Percentiles rank a stretch among this genome's conserved stretches.
Evolutionary conservation across 2,329 filamentous ascomycete species (phyloP).

Genomic region (Rhinocladiella mackenziei): DNA sequence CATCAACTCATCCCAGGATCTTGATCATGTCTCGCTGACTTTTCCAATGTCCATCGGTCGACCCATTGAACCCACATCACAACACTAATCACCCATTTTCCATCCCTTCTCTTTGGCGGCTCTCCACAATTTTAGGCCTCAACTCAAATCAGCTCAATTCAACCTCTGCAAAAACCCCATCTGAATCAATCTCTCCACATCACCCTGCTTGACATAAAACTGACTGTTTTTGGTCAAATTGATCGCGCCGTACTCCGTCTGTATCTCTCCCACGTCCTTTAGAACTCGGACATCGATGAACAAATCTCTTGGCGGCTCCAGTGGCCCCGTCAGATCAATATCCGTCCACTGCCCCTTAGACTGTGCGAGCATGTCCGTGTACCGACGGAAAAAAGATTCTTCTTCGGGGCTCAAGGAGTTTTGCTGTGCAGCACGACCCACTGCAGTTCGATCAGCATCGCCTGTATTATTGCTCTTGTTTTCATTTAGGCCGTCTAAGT

Average conservation of each 20-base stretch:
- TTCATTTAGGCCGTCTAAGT: no score
- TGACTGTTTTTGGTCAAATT: conserved; percentile 97
- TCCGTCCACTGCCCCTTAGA: conserved; percentile 99
- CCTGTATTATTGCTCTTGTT: no score
- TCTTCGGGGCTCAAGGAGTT: conserved; percentile 91
- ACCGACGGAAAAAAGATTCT: conserved; percentile 90
- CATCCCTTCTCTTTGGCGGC: neutral
- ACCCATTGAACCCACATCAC: no score
- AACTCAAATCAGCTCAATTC: conserved; percentile 53
- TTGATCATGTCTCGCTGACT: no score
- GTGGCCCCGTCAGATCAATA: conserved; percentile 86
- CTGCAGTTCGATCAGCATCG: no score
- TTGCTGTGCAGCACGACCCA: no score
- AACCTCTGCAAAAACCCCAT: conserved; percentile 94
- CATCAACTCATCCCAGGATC: no score
- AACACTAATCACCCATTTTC: no score
- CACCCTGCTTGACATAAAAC: conserved; percentile 91
- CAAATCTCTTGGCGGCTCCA: conserved; percentile 89
- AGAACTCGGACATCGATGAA: conserved; percentile 96
- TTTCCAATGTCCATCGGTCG: no score
- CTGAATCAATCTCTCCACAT: conserved; percentile 89
- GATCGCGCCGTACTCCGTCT: conserved; percentile 97
- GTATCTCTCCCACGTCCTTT: conserved; percentile 96
- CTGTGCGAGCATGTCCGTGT: conserved; percentile 85
- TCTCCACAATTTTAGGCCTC: neutral